phyloP scores from a whole-genome alignment of 345 rosid species.

The Corchorus olitorius region DNA sequence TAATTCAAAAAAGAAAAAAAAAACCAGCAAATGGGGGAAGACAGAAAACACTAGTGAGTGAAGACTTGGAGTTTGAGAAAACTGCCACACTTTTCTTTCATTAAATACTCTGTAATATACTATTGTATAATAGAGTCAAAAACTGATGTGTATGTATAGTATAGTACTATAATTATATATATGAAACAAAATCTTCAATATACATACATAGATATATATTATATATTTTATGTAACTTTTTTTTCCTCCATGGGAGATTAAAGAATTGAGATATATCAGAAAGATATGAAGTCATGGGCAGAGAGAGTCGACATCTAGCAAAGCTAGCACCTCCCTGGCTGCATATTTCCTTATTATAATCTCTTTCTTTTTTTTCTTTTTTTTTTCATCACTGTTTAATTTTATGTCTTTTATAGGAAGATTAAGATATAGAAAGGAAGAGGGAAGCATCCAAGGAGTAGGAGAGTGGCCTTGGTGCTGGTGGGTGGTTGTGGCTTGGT shows the following conservation, averaged over 20 bases:
- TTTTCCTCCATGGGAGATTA: constrained; percentile 11
- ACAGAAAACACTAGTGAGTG: constrained; percentile 2
- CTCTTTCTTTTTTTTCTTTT: too few species aligned
- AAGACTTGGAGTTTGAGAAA: constrained; percentile 19
- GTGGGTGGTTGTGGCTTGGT: constrained; percentile 37
- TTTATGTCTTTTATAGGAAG: not conserved
- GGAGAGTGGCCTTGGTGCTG: constrained; percentile 44
- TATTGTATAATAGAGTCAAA: constrained; percentile 10
- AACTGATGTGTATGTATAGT: not conserved
- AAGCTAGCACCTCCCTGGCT: not conserved
- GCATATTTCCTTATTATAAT: not conserved
- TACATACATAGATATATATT: not conserved
- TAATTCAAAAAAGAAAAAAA: too few species aligned
- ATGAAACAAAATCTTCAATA: constrained; percentile 6
- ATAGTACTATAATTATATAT: not conserved
- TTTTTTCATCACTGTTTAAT: not conserved
- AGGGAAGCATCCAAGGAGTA: constrained; percentile 44
- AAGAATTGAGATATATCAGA: constrained; percentile 19
- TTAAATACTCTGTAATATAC: not conserved
- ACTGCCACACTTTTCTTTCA: constrained; percentile 8
- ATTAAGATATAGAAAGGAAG: constrained; percentile 13
- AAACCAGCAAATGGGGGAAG: not conserved
- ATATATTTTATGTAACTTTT: not conserved
- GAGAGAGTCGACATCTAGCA: constrained; percentile 5
- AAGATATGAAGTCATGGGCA: constrained; percentile 29